Evolutionary conservation across 2,329 filamentous ascomycete species (phyloP), one percentile per base, ranked within the genome.

Genomic region (Aspergillus flavus): DNA sequence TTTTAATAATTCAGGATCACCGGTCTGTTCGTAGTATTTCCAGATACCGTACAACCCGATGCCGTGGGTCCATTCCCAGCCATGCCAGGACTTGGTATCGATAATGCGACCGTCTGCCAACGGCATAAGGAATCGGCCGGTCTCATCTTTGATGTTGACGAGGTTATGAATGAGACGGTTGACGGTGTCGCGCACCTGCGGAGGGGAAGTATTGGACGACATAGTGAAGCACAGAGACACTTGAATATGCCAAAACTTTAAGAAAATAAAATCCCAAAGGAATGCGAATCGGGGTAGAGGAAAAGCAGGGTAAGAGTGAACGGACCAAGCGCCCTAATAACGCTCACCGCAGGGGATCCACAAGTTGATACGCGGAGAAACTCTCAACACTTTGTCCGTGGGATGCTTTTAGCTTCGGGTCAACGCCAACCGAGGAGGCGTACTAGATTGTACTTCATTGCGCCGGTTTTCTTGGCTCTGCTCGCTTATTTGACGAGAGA

Each of bases 1-100:
- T 64, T 82, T 76, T 23, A 93, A 83, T 60, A 86, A 85, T 34
- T 80, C 77, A 1, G 81, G 75, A 34, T 89, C 86, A 54, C 87
- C 88, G 0, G 89, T 92, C 68, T 93, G 79, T 62, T 87, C 86
- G 78, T 93, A 90, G 82, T 94, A 94, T 74, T 93, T 90, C 87
- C 89, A 94, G 60, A 94, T 86, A 32, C 91, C 91, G 76, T 93
- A 93, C 23, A 94, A 86, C 6, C 91, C 91, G 71, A 93, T 87
- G 50, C 91, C 91, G 75, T 93, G 91, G 1, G 90, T 93, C 89
- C 90, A 92, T 79, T 93, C 91, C 91, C 91, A 94, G 72, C 77
- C 77, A 39, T 74, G 69, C 91, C 91, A 94, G 62, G 90, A 91
- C 78, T 94, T 94, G 62, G 91, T 93, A 77, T 94, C 91, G 72